Evolutionary conservation across 1,284 basidiomycete species (phyloP).

Genomic region (Calocybe gambosa): DNA sequence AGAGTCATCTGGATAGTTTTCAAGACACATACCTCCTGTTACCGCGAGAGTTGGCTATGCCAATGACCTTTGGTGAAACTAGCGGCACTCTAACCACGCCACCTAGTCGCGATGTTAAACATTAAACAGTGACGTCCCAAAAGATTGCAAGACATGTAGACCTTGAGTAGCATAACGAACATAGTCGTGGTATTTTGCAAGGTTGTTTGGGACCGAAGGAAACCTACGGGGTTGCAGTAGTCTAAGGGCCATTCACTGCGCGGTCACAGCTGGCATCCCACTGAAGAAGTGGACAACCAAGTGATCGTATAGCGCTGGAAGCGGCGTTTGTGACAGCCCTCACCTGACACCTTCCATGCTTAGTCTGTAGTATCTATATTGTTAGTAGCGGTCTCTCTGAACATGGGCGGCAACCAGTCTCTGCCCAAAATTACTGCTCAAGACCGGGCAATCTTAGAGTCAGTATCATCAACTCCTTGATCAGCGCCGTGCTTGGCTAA

Average conservation of each 20-base stretch:
- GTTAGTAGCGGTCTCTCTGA: neutral
- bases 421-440: conserved; percentile 88
- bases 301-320: no score
- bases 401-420: conserved; percentile 73
- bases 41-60: conserved; percentile 71
- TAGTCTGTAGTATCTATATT: neutral
- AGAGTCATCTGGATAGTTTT: neutral
- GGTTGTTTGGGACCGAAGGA: conserved; percentile 9
- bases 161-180: conserved; percentile 57
- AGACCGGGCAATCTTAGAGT: conserved; percentile 94
- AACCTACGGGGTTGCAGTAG: conserved; percentile 20
- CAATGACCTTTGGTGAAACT: conserved; percentile 56
- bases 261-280: conserved; percentile 21
- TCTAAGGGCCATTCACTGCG: conserved; percentile 28
- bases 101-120: conserved; percentile 28
- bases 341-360: conserved; percentile 2
- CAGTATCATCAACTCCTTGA: conserved; percentile 25
- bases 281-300: no score
- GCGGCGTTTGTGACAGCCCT: conserved; percentile 1
- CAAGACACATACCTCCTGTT: conserved; percentile 50
- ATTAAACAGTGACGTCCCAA: neutral
- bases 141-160: conserved; percentile 18
- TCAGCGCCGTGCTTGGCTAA: neutral
- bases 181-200: conserved; percentile 57
- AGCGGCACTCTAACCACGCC: conserved; percentile 48